A percentile compares a stretch with the other conserved stretches of the same genome.
These are phyloP conservation scores for Pseudogymnoascus pannorum DNA, from an alignment of 2,329 filamentous ascomycete genomes.

Conservation along the genomic window DNA sequence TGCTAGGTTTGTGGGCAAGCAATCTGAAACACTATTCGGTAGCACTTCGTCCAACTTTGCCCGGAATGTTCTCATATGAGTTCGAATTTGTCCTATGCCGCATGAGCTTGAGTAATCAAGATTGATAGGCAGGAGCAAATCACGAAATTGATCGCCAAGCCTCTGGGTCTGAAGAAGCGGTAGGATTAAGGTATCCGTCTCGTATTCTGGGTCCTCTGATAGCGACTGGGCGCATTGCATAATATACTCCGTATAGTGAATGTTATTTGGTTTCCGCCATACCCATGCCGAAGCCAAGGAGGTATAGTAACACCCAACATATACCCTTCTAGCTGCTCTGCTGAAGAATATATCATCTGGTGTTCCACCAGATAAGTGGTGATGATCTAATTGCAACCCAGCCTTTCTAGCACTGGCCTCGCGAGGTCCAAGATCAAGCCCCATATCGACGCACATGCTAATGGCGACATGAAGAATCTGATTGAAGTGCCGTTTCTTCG, in stretches of 20 bases:
- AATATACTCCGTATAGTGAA: slow-evolving; percentile 14
- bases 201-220: slow-evolving; percentile 18
- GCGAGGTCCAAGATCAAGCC: slow-evolving; percentile 15
- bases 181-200: slow-evolving; percentile 21
- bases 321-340: slow-evolving; percentile 14
- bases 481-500: slow-evolving; percentile 20
- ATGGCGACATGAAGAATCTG: slow-evolving; percentile 19
- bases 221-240: slow-evolving; percentile 20
- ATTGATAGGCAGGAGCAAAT: background rate
- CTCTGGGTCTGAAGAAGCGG: slow-evolving; percentile 20
- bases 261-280: slow-evolving; percentile 16
- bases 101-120: background rate
- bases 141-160: slow-evolving; percentile 16
- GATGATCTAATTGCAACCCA: slow-evolving; percentile 9
- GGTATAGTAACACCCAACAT: slow-evolving; percentile 20
- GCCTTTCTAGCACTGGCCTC: slow-evolving; percentile 12
- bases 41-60: background rate
- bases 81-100: background rate
- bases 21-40: background rate
- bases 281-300: slow-evolving; percentile 17
- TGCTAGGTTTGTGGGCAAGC: background rate
- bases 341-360: slow-evolving; percentile 7
- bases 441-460: slow-evolving; percentile 20
- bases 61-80: background rate
- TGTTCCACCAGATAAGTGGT: background rate